A percentile compares a stretch with the other conserved stretches of the same genome.
Conservation (phyloP, 495 filamentous ascomycete species). For the Aspergillus biplanus region DNA sequence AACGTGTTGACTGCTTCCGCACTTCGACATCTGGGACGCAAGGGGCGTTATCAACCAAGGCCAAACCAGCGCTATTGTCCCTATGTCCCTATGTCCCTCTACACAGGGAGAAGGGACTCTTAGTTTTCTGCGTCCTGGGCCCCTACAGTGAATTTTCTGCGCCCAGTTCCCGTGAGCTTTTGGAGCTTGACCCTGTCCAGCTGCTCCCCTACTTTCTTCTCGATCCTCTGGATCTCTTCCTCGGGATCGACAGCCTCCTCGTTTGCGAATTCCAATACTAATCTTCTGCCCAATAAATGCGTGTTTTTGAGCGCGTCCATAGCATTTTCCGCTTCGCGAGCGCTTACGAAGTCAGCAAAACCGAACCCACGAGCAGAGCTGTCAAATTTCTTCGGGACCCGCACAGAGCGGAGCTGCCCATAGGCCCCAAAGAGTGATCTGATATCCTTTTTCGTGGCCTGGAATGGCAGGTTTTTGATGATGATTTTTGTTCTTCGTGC, state of each 20-base stretch:
- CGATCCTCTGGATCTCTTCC: constrained; percentile 94
- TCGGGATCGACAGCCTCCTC: constrained; percentile 87
- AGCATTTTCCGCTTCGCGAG: constrained; percentile 90
- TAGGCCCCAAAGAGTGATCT: constrained; percentile 83
- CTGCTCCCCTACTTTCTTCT: constrained; percentile 88
- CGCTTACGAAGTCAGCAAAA: constrained; percentile 93
- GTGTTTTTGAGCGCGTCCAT: constrained; percentile 89
- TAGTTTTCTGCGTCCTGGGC: constrained; percentile 67
- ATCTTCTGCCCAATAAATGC: constrained; percentile 83
- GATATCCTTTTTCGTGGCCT: constrained; percentile 90
- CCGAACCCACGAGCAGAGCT: constrained; percentile 86
- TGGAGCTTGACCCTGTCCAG: constrained; percentile 85
- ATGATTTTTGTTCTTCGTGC: constrained; percentile 85
- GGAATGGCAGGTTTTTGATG: constrained; percentile 98
- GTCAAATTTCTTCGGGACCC: constrained; percentile 94
- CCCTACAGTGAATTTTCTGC: constrained; percentile 86
- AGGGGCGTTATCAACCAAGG: constrained; percentile 35
- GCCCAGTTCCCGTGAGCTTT: constrained; percentile 76
- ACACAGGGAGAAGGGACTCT: constrained; percentile 46
- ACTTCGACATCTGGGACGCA: constrained; percentile 33
- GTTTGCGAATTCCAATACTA: constrained; percentile 89
- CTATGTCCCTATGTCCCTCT: constrained; percentile 21
- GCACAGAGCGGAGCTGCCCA: constrained; percentile 87
- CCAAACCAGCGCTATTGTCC: constrained; percentile 22
- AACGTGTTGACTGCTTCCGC: constrained; percentile 40